A percentile compares a stretch with the other conserved stretches of the same genome.
phyloP scores from a whole-genome alignment of 345 rosid genomes.

The Moricandia arvensis region DNA sequence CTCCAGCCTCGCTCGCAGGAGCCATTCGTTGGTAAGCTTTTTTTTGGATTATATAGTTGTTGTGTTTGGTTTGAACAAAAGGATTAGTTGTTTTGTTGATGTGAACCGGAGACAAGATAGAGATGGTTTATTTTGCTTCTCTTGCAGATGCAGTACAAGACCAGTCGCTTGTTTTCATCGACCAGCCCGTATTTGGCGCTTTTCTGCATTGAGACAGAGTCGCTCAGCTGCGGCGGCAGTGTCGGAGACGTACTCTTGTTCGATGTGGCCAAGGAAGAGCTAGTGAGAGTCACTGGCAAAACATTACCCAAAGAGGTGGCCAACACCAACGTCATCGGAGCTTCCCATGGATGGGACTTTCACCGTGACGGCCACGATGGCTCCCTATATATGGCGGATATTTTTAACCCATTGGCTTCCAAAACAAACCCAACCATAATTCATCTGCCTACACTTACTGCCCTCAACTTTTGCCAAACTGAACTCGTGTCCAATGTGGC shows the following conservation, averaged over 20 bases:
- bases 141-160: not conserved
- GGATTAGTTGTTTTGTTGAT: not conserved
- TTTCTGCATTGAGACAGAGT: not conserved
- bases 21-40: not conserved
- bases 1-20: not conserved
- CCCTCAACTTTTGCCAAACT: constrained; percentile 12
- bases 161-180: constrained; percentile 7
- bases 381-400: not conserved
- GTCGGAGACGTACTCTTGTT: not conserved
- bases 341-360: not conserved
- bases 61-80: not conserved
- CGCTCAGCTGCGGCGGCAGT: not conserved
- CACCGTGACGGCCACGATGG: not conserved
- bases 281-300: not conserved
- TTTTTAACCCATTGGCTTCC: not conserved
- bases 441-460: constrained; percentile 2
- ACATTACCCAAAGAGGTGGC: not conserved
- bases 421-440: not conserved
- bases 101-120: too few relatives aligned
- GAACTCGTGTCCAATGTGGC: constrained; percentile 8
- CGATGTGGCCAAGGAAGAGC: not conserved
- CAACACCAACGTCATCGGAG: not conserved
- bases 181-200: not conserved
- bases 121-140: not conserved
- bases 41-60: not conserved